Percentiles rank a stretch among this genome's conserved stretches.
These are phyloP conservation scores for Rhodotorula mucilaginosa DNA, from an alignment of 1,284 basidiomycete genomes.

Conservation along the genomic window DNA sequence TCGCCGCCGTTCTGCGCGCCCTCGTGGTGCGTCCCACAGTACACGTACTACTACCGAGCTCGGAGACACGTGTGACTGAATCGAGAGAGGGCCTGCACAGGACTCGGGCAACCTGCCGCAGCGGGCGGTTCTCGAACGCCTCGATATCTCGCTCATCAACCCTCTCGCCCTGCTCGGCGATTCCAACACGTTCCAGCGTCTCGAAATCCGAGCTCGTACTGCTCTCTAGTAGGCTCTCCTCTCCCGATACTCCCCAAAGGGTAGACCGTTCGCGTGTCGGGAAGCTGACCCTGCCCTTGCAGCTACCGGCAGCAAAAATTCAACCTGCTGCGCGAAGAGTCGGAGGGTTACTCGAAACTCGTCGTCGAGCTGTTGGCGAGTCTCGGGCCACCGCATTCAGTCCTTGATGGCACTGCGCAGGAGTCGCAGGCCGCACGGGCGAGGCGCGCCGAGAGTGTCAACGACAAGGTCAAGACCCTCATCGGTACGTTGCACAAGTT, in stretches of 20 bases:
- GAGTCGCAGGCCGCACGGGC: slow-evolving; percentile 35
- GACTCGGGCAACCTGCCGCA: slow-evolving; percentile 59
- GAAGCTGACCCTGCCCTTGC: slow-evolving; percentile 6
- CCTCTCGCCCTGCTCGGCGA: slow-evolving; percentile 65
- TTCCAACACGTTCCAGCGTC: slow-evolving; percentile 62
- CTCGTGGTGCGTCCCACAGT: slow-evolving; percentile 60
- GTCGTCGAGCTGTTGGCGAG: slow-evolving; percentile 77
- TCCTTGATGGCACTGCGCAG: slow-evolving; percentile 3
- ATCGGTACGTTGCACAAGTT: slow-evolving; percentile 55
- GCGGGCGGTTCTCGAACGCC: slow-evolving; percentile 64
- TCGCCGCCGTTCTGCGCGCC: slow-evolving; percentile 61
- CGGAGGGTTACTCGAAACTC: slow-evolving; percentile 93
- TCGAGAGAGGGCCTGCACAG: slow-evolving; percentile 48
- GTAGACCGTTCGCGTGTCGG: background rate
- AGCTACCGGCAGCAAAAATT: slow-evolving; percentile 97
- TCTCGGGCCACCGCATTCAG: slow-evolving; percentile 64
- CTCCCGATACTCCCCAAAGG: slow-evolving; percentile 1
- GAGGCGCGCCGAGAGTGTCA: slow-evolving; percentile 44
- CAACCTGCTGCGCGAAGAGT: slow-evolving; percentile 94
- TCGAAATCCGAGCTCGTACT: slow-evolving; percentile 72
- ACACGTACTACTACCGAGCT: background rate
- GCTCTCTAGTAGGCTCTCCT: slow-evolving; percentile 65
- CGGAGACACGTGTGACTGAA: slow-evolving; percentile 3
- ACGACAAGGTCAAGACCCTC: slow-evolving; percentile 64
- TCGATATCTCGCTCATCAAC: slow-evolving; percentile 62